A percentile compares a stretch with the other conserved stretches of the same genome.
Evolutionary conservation across 1,284 basidiomycete genomes (phyloP).

Genomic region (Vanrija sp.): DNA sequence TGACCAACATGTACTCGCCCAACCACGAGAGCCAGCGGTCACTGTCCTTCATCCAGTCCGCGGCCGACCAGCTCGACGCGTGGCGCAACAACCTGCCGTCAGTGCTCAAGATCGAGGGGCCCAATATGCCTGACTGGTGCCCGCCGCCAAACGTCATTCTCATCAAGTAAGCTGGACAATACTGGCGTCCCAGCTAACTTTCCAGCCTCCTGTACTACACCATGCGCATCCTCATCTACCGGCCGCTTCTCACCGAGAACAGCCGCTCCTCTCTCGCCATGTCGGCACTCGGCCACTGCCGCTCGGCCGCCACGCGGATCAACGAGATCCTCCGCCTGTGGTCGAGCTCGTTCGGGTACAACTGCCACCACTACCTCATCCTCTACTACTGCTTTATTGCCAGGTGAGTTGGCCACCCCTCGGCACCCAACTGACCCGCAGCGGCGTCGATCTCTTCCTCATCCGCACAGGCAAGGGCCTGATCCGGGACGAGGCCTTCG

Average conservation of each 20-base stretch:
- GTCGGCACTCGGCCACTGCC: slow-evolving; percentile 11
- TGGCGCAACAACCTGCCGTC: slow-evolving; percentile 2
- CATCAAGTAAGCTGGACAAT: slow-evolving; percentile 1
- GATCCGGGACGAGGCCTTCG: slow-evolving; percentile 15
- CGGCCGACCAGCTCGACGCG: neutral
- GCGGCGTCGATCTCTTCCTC: slow-evolving; percentile 16
- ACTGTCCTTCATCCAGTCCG: slow-evolving; percentile 12
- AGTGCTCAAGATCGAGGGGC: slow-evolving; percentile 6
- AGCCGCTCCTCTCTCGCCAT: slow-evolving; percentile 4
- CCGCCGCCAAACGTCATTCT: slow-evolving; percentile 10
- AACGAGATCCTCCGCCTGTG: slow-evolving; percentile 12
- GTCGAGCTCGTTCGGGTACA: slow-evolving; percentile 12
- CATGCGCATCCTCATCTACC: slow-evolving; percentile 14
- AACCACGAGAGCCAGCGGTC: slow-evolving; percentile 11
- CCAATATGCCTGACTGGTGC: neutral
- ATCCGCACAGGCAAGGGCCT: slow-evolving; percentile 20
- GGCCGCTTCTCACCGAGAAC: slow-evolving; percentile 11
- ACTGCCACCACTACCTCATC: slow-evolving; percentile 13
- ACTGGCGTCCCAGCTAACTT: neutral
- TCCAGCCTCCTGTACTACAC: slow-evolving; percentile 10
- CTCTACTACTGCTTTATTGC: slow-evolving; percentile 17
- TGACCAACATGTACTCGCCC: slow-evolving; percentile 21
- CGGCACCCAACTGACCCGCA: neutral
- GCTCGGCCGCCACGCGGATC: slow-evolving; percentile 8
- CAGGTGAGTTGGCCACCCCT: neutral